Evolutionary conservation across 306 rosid genomes (phyloP), one percentile per base, ranked within the genome.

Genomic region (Rosa lucieae): DNA sequence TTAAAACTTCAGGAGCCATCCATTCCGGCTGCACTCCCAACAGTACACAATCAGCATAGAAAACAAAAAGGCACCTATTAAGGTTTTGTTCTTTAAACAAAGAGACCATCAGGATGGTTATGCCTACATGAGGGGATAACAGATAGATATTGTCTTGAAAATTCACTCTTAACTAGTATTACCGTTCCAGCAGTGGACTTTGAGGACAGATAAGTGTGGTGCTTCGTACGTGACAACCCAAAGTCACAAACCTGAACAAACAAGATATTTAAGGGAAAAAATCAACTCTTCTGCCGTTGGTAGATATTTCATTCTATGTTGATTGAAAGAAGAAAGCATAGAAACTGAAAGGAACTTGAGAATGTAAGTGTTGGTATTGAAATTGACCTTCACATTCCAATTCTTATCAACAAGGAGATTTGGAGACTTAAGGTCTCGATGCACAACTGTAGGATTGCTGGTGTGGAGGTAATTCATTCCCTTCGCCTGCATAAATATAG

Each of bases 381-480:
- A 15, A 59, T 73, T 72, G 84, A 96, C 99, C 99, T 96, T 96
- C 39, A 96, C 99, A 82, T 89, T 89, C 99, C 99, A 96, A 83
- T 96, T 89, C 84, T 84, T 91, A 89, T 96, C 99, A 78, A 96
- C 99, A 75, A 96, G 99, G 68, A 96, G 99, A 83, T 96, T 96
- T 67, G 98, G 99, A 73, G 99, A 87, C 92, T 94, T 94, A 0
- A 94, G 85, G 86, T 94, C 99, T 77, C 99, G 92, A 87, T 96
- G 99, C 70, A 96, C 99, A 87, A 96, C 88, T 44, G 94, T 89
- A 79, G 99, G 99, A 82, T 96, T 89, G 89, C 99, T 88, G 14
- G 98, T 91, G 82, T 96, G 99, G 89, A 96, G 89, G 91, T 96
- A 96, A 89, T 96, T 96, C 99, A 96, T 96, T 89, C 99, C 99